phyloP scores from a whole-genome alignment of 176 grass and related monocot genomes.

The Alopecurus myosuroides region DNA sequence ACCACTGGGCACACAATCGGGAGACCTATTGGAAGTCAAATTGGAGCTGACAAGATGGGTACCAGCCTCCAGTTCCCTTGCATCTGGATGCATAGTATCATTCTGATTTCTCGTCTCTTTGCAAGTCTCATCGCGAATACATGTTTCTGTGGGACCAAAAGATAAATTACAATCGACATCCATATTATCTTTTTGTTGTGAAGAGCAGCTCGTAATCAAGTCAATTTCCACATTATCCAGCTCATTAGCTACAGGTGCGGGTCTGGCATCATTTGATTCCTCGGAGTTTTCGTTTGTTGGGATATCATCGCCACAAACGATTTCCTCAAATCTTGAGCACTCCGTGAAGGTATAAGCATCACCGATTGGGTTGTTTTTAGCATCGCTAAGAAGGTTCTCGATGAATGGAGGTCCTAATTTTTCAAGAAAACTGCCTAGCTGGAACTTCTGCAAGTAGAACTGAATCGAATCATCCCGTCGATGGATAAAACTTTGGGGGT shows the following conservation, averaged over 20 bases:
- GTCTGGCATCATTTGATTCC: background rate
- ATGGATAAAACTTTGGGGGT: background rate
- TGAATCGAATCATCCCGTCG: background rate
- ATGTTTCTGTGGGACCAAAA: background rate
- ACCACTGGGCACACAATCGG: no score
- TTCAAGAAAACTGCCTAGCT: background rate
- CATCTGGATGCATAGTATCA: conserved; percentile 10
- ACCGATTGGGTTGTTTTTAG: background rate
- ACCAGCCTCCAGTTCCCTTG: background rate
- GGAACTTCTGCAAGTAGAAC: conserved; percentile 23
- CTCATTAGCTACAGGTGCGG: background rate
- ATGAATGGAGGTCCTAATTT: background rate
- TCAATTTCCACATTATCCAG: background rate
- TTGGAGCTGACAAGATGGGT: conserved; percentile 1
- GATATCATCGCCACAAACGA: background rate
- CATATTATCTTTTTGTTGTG: background rate
- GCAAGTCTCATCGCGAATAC: background rate
- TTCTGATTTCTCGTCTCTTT: conserved; percentile 10
- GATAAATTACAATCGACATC: background rate
- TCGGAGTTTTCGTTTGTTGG: background rate
- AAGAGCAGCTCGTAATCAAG: background rate
- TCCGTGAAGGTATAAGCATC: conserved; percentile 8
- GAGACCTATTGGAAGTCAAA: background rate
- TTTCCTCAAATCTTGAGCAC: conserved; percentile 24
- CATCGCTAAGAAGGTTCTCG: background rate